phyloP scores from a whole-genome alignment of 108 stramenopile species.

The Nitzschia putrida region DNA sequence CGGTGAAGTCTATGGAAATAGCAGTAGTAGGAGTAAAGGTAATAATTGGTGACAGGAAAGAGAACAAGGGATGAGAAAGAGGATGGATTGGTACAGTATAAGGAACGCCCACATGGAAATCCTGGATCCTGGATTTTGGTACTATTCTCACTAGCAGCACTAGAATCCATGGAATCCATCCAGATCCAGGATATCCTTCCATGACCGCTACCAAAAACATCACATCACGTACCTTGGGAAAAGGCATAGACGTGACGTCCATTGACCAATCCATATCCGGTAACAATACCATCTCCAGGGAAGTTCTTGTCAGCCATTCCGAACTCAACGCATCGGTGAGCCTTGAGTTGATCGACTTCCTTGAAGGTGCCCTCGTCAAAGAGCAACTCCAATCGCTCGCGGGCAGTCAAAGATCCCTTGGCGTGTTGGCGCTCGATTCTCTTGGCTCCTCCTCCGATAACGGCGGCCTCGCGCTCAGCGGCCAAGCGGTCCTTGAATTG shows the following conservation, averaged over 20 bases:
- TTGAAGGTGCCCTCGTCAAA: conserved; percentile 89
- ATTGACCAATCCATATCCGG: conserved; percentile 66
- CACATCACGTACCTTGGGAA: conserved; percentile 42
- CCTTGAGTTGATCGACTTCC: conserved; percentile 94
- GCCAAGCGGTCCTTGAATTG: conserved; percentile 75
- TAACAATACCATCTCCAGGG: conserved; percentile 97
- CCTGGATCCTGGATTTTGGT: too few species aligned
- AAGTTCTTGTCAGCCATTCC: conserved; percentile 83
- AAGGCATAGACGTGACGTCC: conserved; percentile 90
- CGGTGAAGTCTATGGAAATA: conserved; percentile 88
- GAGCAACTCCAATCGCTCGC: conserved; percentile 91
- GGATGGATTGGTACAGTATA: background rate
- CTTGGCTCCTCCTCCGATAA: conserved; percentile 86
- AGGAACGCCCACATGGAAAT: too few species aligned
- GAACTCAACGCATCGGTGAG: conserved; percentile 97
- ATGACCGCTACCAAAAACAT: background rate
- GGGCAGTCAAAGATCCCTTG: conserved; percentile 96
- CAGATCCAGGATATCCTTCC: background rate
- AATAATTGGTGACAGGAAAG: background rate
- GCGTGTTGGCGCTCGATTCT: conserved; percentile 89
- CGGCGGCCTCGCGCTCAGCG: conserved; percentile 53
- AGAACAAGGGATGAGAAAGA: background rate
- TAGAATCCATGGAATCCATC: too few species aligned
- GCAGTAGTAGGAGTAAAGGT: background rate
- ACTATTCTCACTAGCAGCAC: too few species aligned